These are phyloP conservation scores for Panaeolus papilionaceus DNA, from an alignment of 768 basidiomycete species.

Conservation along the genomic window DNA sequence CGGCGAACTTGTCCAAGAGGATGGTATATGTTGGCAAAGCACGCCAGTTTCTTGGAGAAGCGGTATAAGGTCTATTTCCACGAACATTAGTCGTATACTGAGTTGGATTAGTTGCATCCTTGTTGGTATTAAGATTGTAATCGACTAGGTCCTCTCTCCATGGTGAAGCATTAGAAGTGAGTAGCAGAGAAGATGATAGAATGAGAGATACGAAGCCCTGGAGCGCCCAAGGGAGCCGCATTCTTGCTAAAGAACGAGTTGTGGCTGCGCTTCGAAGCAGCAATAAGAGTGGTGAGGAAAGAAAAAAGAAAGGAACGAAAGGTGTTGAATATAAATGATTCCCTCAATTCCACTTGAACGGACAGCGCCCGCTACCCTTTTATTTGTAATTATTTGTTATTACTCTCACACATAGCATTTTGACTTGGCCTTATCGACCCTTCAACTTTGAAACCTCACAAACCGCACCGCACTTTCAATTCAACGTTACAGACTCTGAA, in stretches of 20 bases:
- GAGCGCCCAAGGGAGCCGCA: conserved; percentile 57
- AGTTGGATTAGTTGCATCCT: conserved; percentile 56
- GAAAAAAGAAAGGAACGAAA: conserved; percentile 14
- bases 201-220: conserved; percentile 44
- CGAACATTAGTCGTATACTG: conserved; percentile 67
- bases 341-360: conserved; percentile 12
- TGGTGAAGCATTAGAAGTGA: conserved; percentile 54
- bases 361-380: conserved; percentile 22
- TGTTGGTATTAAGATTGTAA: conserved; percentile 83
- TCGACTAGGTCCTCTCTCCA: conserved; percentile 68
- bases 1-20: conserved; percentile 93
- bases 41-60: conserved; percentile 89
- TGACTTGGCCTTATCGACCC: too few species aligned
- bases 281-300: conserved; percentile 11
- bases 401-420: neutral
- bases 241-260: conserved; percentile 26
- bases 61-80: conserved; percentile 70
- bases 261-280: conserved; percentile 10
- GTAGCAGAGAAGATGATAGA: conserved; percentile 11
- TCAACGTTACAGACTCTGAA: neutral
- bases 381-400: conserved; percentile 28
- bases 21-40: conserved; percentile 79
- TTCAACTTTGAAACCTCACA: too few species aligned
- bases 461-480: neutral
- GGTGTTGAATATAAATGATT: conserved; percentile 10